These are phyloP conservation scores for Phytophthora boehmeriae DNA, from an alignment of 352 stramenopile species.

Conservation along the genomic window DNA sequence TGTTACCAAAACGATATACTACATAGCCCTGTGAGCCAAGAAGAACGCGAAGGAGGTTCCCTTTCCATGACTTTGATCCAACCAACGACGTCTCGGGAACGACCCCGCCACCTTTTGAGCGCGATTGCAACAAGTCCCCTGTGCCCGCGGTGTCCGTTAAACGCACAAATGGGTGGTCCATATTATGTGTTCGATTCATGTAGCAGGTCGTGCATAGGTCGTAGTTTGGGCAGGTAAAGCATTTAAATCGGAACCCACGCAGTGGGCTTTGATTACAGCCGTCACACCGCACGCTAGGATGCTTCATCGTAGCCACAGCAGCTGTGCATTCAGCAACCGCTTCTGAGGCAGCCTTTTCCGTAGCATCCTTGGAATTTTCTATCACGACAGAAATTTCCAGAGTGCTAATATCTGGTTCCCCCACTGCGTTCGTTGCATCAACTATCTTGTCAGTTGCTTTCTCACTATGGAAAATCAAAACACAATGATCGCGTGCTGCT, in stretches of 20 bases:
- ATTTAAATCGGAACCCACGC: slow-evolving; percentile 78
- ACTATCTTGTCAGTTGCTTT: slow-evolving; percentile 47
- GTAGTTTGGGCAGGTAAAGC: slow-evolving; percentile 76
- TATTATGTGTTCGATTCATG: slow-evolving; percentile 58
- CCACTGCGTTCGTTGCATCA: slow-evolving; percentile 44
- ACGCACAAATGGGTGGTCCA: slow-evolving; percentile 75
- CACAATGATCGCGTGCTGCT: slow-evolving; percentile 26
- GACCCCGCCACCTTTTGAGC: slow-evolving; percentile 57
- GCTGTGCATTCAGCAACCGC: slow-evolving; percentile 29
- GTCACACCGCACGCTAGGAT: slow-evolving; percentile 79
- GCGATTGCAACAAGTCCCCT: slow-evolving; percentile 63
- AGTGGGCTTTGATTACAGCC: slow-evolving; percentile 77
- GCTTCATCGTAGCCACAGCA: slow-evolving; percentile 41
- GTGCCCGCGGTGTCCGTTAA: slow-evolving; percentile 47
- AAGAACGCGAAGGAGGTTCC: slow-evolving; percentile 49
- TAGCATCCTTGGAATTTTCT: slow-evolving; percentile 22
- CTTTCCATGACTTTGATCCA: slow-evolving; percentile 73
- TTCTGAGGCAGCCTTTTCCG: slow-evolving; percentile 31
- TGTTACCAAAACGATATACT: slow-evolving; percentile 43
- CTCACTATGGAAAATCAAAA: slow-evolving; percentile 61
- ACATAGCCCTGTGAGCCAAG: slow-evolving; percentile 58
- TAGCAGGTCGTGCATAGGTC: slow-evolving; percentile 78
- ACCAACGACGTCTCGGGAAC: slow-evolving; percentile 57
- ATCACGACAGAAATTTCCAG: slow-evolving; percentile 36
- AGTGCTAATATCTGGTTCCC: slow-evolving; percentile 45